Evolutionary conservation across 2,329 filamentous ascomycete genomes (phyloP).

Genomic region (Decorospora gaudefroyi): DNA sequence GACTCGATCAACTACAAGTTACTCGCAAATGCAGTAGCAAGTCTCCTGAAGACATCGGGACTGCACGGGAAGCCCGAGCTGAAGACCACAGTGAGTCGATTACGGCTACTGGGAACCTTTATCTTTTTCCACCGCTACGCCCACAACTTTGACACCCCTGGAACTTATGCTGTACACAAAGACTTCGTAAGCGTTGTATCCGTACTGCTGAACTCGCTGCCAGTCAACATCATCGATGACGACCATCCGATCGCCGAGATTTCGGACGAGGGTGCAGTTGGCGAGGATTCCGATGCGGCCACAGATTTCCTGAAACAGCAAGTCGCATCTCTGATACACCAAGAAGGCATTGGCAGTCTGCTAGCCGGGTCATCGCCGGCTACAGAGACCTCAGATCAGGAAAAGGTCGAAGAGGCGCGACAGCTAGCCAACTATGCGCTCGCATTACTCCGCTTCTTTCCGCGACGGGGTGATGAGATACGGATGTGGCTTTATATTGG

Average conservation of each 20-base stretch:
- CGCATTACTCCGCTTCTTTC: conserved; percentile 83
- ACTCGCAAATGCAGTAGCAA: conserved; percentile 42
- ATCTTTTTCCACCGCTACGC: conserved; percentile 61
- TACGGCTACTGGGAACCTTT: conserved; percentile 64
- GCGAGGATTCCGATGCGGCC: conserved; percentile 29
- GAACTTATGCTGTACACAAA: conserved; percentile 53
- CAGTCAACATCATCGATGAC: conserved; percentile 61
- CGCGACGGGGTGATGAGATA: conserved; percentile 79
- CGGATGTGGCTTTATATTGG: conserved; percentile 92
- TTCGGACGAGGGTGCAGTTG: conserved; percentile 25
- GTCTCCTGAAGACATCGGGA: conserved; percentile 33
- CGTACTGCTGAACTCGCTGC: conserved; percentile 59
- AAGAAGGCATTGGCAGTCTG: conserved; percentile 71
- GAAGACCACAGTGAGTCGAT: conserved; percentile 49
- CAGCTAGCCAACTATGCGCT: conserved; percentile 84
- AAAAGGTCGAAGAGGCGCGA: conserved; percentile 64
- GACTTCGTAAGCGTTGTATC: conserved; percentile 63
- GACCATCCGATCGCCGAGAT: conserved; percentile 36
- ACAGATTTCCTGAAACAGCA: conserved; percentile 64
- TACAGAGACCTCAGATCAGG: conserved; percentile 44
- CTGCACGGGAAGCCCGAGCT: conserved; percentile 33
- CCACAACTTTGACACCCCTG: conserved; percentile 47
- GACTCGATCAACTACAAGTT: conserved; percentile 58
- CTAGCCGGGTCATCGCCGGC: conserved; percentile 53
- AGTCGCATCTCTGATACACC: conserved; percentile 72